Evolutionary conservation across 2,329 filamentous ascomycete genomes (phyloP), one percentile per base, ranked within the genome.

Genomic region (Corinectria fuckeliana): DNA sequence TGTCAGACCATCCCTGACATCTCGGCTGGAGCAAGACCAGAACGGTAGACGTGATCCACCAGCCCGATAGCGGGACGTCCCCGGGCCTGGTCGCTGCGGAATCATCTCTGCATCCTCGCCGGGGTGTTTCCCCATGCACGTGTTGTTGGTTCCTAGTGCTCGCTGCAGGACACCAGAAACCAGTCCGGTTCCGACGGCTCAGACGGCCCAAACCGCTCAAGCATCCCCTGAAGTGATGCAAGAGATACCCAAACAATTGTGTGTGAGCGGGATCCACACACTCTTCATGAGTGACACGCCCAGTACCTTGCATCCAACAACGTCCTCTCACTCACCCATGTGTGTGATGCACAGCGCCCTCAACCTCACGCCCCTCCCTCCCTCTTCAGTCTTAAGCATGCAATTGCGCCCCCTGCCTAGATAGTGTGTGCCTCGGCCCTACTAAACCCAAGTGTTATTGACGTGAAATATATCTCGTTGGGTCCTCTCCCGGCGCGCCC

Each of bases 291-390:
- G 53, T 58, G 54, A 58, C 50, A 61, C 39, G 13, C 51, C 50
- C 52, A 51, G 66, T 70, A 61, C 67, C 66, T 69, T 70, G 61
- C 68, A 69, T 64, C 42, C 32, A 49, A 34, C 25, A 52, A 58
- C 66, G 64, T 57, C 58, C 50, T 60, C 53, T n/a, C 50, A 61
- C 53, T n/a, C 14, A 36, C 58, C 63, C 62, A 28, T 56, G 44
- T 9, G 44, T 9, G 30, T 44, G 45, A 63, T 56, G 55, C 38
- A 50, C 20, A 56, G 41, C 60, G 60, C 50, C 56, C 50, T 60
- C 56, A 50, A 32, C 36, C 32, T 49, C 67, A 26, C 60, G 41
- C 49, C 49, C 26, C 51, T 30, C 30, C 50, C 47, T 60, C n/a
- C n/a, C n/a, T n/a, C n/a, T n/a, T n/a, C n/a, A n/a, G n/a, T n/a